Conservation (phyloP, 108 stramenopile species). For the Skeletonema costatum region DNA sequence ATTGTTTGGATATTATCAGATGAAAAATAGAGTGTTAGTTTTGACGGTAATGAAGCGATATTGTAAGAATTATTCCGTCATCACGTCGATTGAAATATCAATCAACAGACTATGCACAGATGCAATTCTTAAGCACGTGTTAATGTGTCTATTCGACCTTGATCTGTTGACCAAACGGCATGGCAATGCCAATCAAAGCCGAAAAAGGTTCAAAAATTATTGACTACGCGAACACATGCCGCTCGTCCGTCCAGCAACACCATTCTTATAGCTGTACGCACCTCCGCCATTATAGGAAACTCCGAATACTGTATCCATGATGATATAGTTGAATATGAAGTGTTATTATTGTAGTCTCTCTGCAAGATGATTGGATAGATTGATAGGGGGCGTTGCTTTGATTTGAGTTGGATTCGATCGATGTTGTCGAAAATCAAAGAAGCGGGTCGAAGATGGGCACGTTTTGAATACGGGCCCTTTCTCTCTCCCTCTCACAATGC, state of each 20-base stretch:
- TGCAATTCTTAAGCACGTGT: not conserved
- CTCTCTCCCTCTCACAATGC: not conserved
- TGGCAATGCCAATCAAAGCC: constrained; percentile 4
- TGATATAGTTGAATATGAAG: not conserved
- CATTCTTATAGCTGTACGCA: constrained; percentile 31
- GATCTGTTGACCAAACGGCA: not conserved
- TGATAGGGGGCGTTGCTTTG: no score
- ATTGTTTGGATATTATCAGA: no score
- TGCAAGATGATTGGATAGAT: not conserved
- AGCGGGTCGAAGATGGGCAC: not conserved
- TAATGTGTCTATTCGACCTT: not conserved
- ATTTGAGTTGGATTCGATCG: no score
- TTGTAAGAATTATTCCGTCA: not conserved
- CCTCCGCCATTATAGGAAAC: constrained; percentile 84
- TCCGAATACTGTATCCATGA: constrained; percentile 89
- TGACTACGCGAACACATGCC: not conserved
- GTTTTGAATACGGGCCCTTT: not conserved
- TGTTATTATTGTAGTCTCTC: not conserved
- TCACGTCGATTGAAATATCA: no score
- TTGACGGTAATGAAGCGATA: not conserved
- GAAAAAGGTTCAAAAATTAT: not conserved
- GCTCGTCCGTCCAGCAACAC: not conserved
- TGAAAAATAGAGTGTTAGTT: not conserved
- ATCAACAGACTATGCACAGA: no score
- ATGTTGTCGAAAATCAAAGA: not conserved